phyloP scores from a whole-genome alignment of 805 yeast species.

The Pichia kluyveri region DNA sequence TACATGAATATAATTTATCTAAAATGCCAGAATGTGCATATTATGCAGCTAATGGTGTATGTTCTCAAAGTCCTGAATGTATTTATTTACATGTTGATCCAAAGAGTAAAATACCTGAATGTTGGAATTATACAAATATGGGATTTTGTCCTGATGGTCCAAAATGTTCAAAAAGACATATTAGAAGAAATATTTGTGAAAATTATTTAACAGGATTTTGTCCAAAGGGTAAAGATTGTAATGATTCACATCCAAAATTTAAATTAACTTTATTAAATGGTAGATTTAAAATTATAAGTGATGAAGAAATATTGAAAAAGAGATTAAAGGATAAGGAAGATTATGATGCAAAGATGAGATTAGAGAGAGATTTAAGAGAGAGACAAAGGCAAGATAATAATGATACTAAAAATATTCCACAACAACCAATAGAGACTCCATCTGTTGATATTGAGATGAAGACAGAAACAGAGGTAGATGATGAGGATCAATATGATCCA shows the following conservation, averaged over 20 bases:
- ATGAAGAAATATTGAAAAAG: slow-evolving; percentile 26
- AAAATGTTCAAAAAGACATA: slow-evolving; percentile 71
- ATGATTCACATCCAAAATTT: slow-evolving; percentile 76
- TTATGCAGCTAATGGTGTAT: slow-evolving; percentile 71
- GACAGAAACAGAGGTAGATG: background rate
- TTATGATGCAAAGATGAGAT: slow-evolving; percentile 1
- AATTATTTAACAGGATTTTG: slow-evolving; percentile 84
- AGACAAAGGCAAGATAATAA: background rate
- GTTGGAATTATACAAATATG: slow-evolving; percentile 63
- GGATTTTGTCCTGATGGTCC: slow-evolving; percentile 96
- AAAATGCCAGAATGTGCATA: slow-evolving; percentile 96
- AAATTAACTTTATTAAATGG: slow-evolving; percentile 35
- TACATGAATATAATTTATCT: slow-evolving; percentile 88
- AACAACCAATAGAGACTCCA: no score
- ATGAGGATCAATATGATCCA: background rate
- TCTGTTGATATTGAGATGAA: no score
- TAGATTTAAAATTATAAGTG: slow-evolving; percentile 35
- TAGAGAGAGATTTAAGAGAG: slow-evolving; percentile 3
- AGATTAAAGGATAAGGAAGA: slow-evolving; percentile 14
- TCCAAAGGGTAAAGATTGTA: slow-evolving; percentile 78
- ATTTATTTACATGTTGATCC: slow-evolving; percentile 89
- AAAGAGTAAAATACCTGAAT: slow-evolving; percentile 76
- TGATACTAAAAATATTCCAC: no score
- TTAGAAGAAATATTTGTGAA: slow-evolving; percentile 68
- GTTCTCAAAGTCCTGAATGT: slow-evolving; percentile 93